phyloP scores from a whole-genome alignment of 768 basidiomycete genomes.

The Boletus subcaerulescens region DNA sequence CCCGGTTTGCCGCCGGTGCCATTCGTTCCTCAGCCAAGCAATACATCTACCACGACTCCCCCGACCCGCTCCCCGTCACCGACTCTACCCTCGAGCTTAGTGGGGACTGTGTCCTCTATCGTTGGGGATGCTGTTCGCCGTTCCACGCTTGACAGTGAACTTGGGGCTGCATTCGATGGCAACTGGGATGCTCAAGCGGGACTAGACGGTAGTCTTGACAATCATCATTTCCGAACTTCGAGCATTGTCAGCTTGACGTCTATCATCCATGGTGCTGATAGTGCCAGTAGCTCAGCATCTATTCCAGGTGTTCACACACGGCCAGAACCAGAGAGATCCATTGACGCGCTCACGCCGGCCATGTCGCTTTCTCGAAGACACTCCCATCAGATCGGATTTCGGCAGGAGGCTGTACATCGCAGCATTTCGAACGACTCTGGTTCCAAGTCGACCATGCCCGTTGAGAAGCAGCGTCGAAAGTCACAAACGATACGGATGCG shows the following conservation, averaged over 20 bases:
- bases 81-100: neutral
- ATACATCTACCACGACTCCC: constrained; percentile 16
- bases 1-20: constrained; percentile 32
- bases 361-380: constrained; percentile 7
- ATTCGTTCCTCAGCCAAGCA: constrained; percentile 33
- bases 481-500: constrained; percentile 55
- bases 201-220: constrained; percentile 26
- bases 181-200: constrained; percentile 13
- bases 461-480: constrained; percentile 34
- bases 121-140: constrained; percentile 11
- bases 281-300: neutral
- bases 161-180: constrained; percentile 48
- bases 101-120: constrained; percentile 6
- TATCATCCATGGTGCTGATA: constrained; percentile 27
- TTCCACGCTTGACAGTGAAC: constrained; percentile 53
- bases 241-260: constrained; percentile 57
- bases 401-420: constrained; percentile 9
- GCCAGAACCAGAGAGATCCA: neutral
- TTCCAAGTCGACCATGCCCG: constrained; percentile 13
- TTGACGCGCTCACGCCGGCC: constrained; percentile 1
- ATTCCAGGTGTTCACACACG: neutral
- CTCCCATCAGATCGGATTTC: constrained; percentile 5
- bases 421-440: constrained; percentile 27
- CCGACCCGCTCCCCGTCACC: constrained; percentile 25
- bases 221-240: constrained; percentile 48